Evolutionary conservation across 1,284 basidiomycete species (phyloP), one percentile per base, ranked within the genome.

Genomic region (Microbotryomycetes sp.): DNA sequence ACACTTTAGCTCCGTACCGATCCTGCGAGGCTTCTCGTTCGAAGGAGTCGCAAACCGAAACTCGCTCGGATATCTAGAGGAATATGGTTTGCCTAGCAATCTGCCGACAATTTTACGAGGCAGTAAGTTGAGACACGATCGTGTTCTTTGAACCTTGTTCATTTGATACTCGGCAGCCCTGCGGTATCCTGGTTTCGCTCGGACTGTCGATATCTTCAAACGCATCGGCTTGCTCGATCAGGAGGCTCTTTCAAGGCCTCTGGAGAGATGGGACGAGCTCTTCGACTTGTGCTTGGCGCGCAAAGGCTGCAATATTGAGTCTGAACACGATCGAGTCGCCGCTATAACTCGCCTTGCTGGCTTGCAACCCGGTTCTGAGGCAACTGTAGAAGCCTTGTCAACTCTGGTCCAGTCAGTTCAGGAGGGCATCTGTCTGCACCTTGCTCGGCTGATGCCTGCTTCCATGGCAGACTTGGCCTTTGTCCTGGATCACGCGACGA

Each of bases 41-140:
- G 92, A 97, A 72, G 92, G 91, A 1, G 78, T 96, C 23, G 86
- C 93, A 18, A 97, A 97, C 76, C 79, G 93, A 45, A 83, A 96
- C 75, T 91, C 89, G 66, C 75, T 92, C 15, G 79, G 82, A 0
- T 97, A 96, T 73, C 82, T 82, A 2, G 78, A 81, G 30, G 82
- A 82, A 21, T 97, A 97, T 76, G 79, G 81, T 2, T 80, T 92
- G 5, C 71, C 81, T 9, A 74, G 79, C 1, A 76, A 76, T 2
- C 69, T 89, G 60, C 78, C 80, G 53, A 89, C 89, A 3, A 78
- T 93, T 56, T 79, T 96, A 71, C 81, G 92, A 49, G 93, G 92
- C 3, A 97, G 21, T 41, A 7, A 11, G 23, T 51, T 28, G 6
- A 23, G 18, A n/a, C n/a, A n/a, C n/a, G n/a, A n/a, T n/a, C n/a